Evolutionary conservation across 2,329 filamentous ascomycete species (phyloP), one percentile per base, ranked within the genome.

Genomic region (Microsporum canis): DNA sequence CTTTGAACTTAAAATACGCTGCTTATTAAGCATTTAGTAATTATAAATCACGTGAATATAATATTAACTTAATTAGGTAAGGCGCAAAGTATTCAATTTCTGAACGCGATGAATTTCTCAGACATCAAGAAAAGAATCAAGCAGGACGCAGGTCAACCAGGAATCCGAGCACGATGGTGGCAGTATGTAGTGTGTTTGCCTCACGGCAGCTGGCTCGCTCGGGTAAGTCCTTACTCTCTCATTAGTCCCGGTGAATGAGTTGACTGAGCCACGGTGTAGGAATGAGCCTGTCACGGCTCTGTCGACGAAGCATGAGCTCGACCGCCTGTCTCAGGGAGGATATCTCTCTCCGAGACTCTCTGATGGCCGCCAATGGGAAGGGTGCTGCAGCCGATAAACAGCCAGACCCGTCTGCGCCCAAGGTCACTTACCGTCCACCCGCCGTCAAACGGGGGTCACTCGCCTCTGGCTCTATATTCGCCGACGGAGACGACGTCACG

Each of bases 401-500:
- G 8, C 38, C 39, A 29, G 10, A 34, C 6, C 57, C 41, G n/a
- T 57, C 61, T 23, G 59, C 53, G 10, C 34, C 61, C 29, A 63
- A 59, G 47, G 38, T 61, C 27, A 33, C 60, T 14, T 41, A 58
- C 27, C 60, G 62, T n/a, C 63, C 60, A 14, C 59, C 63, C 2
- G 17, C 63, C 38, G 66, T 60, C 34, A 71, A 71, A 60, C 68
- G 71, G 63, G 74, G 74, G 62, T 67, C 67, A 14, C 67, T 76
- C 34, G 70, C 68, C 45, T 67, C 70, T 14, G 71, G 70, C 65
- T 77, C 75, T 10, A 76, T 77, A 60, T 77, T 77, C 64, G 71
- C 70, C n/a, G 73, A 76, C 51, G 74, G 73, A 34, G 63, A 68
- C 31, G 41, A 66, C 61, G 58, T 63, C 66, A 27, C 70, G 64